Base-by-base conservation (phyloP, 2,329 filamentous ascomycete genomes). In the Westerdykella sp. region DNA sequence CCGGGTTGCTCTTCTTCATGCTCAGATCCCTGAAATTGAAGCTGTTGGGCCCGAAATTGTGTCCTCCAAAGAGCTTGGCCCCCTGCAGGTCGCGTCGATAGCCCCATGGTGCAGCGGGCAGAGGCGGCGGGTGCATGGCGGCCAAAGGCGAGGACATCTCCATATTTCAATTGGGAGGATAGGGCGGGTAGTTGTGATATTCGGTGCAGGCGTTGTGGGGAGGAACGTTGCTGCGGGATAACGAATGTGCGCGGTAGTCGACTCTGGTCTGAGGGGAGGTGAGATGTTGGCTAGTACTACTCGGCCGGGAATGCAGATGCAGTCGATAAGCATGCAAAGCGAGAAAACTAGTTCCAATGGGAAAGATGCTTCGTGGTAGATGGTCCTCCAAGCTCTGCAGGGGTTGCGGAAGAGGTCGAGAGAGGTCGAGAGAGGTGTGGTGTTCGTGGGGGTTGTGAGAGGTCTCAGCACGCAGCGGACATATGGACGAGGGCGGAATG, bases 61-160 rank as follows among this genome's bases (percentile, higher is more conserved):
- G 63, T 69, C 74, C 68, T 69, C 71, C 67, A 56, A 77, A 78
- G 32, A 77, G 66, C 57, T 73, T 77, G 40, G 74, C 73, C n/a
- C 70, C 63, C 10, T 76, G 70, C 47, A 76, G 65, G 57, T 82
- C 78, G 47, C 73, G 68, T 55, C 73, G 69, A 63, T 76, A 79
- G 43, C 72, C 83, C 79, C 90, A 80, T 60, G 76, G 67, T 18
- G 42, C 28, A 13, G 21, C 12, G 56, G 80, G 73, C 69, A 77
- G 71, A 70, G 79, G 76, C 36, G 77, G 75, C 45, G 84, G 87
- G 73, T 89, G 88, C 83, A 97, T 86, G 44, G 91, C 89, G 68
- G 91, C 91, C 64, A 97, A 73, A 37, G 93, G 93, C 59, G 93
- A 97, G 36, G 91, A 96, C 53, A 86, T 84, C 71, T 95, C 89